phyloP scores from a whole-genome alignment of 371 early-diverging fungal species.

The Scutellospora calospora region DNA sequence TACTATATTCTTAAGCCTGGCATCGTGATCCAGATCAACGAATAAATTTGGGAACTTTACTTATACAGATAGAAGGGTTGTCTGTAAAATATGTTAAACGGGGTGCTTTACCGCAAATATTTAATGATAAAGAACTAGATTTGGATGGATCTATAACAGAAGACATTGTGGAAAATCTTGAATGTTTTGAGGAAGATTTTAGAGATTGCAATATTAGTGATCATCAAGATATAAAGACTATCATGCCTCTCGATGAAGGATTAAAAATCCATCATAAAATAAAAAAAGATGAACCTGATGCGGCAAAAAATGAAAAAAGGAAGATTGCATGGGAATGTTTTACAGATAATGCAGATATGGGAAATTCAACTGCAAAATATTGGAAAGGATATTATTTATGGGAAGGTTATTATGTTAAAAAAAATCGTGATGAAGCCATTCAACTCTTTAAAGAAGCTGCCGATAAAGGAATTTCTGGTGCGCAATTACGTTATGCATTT shows the following conservation, averaged over 20 bases:
- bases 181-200: too few species aligned
- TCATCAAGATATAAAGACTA: too few species aligned
- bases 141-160: not conserved
- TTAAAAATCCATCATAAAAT: not conserved
- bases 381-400: slow-evolving; percentile 36
- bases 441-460: slow-evolving; percentile 18
- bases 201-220: too few species aligned
- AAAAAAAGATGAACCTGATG: not conserved
- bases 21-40: not conserved
- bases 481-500: slow-evolving; percentile 36
- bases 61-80: too few species aligned
- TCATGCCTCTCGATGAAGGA: slow-evolving; percentile 3
- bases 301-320: too few species aligned
- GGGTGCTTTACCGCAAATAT: not conserved
- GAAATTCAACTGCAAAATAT: slow-evolving; percentile 12
- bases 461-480: slow-evolving; percentile 18
- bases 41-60: too few species aligned
- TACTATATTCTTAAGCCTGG: not conserved
- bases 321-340: slow-evolving; percentile 23
- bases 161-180: not conserved
- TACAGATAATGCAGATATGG: not conserved
- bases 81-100: too few species aligned
- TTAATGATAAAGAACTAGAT: not conserved
- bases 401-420: slow-evolving; percentile 16
- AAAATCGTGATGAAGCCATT: slow-evolving; percentile 8